These are phyloP conservation scores for Fusarium humuli DNA, from an alignment of 2,329 filamentous ascomycete genomes.

Conservation along the genomic window DNA sequence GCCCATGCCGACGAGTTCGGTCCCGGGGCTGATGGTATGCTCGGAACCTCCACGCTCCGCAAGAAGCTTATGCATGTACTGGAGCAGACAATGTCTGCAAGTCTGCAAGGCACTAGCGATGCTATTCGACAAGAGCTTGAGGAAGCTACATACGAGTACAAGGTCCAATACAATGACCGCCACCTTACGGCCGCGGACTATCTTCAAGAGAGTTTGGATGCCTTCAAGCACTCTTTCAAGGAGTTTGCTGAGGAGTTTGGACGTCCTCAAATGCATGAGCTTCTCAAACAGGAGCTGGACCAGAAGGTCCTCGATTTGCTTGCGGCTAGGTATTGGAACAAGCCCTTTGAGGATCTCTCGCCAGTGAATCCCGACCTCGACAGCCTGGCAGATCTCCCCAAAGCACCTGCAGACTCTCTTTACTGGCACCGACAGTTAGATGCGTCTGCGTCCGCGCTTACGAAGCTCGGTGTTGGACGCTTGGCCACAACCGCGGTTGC, in stretches of 20 bases:
- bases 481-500: constrained; percentile 93
- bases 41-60: constrained; percentile 87
- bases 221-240: constrained; percentile 98
- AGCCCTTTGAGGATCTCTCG: constrained; percentile 86
- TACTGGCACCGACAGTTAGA: constrained; percentile 97
- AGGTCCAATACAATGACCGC: constrained; percentile 98
- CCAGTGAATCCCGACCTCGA: constrained; percentile 75
- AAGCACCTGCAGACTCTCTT: constrained; percentile 83
- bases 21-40: constrained; percentile 74
- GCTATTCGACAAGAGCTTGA: constrained; percentile 95
- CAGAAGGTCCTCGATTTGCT: constrained; percentile 94
- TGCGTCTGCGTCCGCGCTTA: constrained; percentile 88
- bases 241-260: constrained; percentile 92
- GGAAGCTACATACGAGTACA: constrained; percentile 98
- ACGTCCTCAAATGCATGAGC: constrained; percentile 85
- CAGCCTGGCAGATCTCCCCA: constrained; percentile 81
- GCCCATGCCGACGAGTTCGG: constrained; percentile 86
- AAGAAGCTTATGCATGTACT: constrained; percentile 98
- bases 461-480: constrained; percentile 92
- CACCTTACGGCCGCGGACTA: constrained; percentile 96
- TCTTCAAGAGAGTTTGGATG: constrained; percentile 91
- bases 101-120: constrained; percentile 87
- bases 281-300: constrained; percentile 92
- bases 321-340: constrained; percentile 97
- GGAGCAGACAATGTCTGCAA: constrained; percentile 96